phyloP scores from a whole-genome alignment of 2,329 filamentous ascomycete species.

The Cladosporium austrohemisphaericum region DNA sequence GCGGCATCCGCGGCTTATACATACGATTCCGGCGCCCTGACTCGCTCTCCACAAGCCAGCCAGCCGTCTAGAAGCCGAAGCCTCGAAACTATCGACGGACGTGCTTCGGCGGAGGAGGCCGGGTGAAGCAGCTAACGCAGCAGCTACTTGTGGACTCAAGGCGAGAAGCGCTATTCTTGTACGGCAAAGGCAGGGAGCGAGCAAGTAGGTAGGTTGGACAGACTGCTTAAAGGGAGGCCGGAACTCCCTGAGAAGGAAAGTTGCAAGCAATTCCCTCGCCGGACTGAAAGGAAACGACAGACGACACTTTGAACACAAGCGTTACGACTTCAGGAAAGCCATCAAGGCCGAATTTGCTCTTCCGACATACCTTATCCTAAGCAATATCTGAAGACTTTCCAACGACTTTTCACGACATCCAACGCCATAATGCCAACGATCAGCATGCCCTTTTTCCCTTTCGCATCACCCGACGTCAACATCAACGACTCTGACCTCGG shows the following conservation, averaged over 20 bases:
- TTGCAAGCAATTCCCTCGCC: too few species aligned
- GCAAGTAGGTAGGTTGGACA: too few species aligned
- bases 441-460: neutral
- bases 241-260: neutral
- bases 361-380: too few species aligned
- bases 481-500: neutral
- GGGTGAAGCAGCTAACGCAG: conserved; percentile 1
- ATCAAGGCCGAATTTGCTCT: too few species aligned
- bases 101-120: neutral
- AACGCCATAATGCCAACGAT: neutral
- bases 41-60: neutral
- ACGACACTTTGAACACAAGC: too few species aligned
- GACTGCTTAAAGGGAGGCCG: neutral
- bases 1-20: neutral
- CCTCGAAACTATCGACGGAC: neutral
- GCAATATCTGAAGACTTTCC: too few species aligned
- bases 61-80: conserved; percentile 1
- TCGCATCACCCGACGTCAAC: neutral
- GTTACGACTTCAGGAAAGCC: too few species aligned
- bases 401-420: neutral
- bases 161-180: neutral
- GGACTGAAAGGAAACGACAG: too few species aligned
- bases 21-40: neutral
- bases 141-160: neutral
- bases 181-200: too few species aligned